These are phyloP conservation scores for Meripilus lineatus DNA, from an alignment of 1,284 basidiomycete genomes.

Conservation along the genomic window DNA sequence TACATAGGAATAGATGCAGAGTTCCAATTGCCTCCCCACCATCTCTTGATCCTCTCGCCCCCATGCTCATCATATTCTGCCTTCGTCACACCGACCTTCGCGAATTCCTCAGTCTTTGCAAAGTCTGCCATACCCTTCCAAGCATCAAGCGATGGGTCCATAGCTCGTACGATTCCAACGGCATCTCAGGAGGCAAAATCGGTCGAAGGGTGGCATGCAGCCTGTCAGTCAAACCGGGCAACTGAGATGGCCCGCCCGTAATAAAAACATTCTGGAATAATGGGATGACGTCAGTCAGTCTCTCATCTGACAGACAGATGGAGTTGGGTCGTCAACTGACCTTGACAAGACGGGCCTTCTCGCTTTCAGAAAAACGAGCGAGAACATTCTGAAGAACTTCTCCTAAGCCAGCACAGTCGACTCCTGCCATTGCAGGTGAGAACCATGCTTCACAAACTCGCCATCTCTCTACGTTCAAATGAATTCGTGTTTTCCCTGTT, in stretches of 20 bases:
- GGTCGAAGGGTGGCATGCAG: constrained; percentile 72
- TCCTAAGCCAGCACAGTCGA: constrained; percentile 91
- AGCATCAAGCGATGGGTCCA: constrained; percentile 72
- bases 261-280: constrained; percentile 78
- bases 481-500: constrained; percentile 68
- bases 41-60: constrained; percentile 70
- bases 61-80: constrained; percentile 93
- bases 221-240: constrained; percentile 69
- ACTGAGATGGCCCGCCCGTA: constrained; percentile 77
- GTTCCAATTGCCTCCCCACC: constrained; percentile 88
- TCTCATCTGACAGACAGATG: background rate
- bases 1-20: constrained; percentile 20
- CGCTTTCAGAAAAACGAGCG: constrained; percentile 68
- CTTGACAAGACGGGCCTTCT: constrained; percentile 38
- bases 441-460: constrained; percentile 93
- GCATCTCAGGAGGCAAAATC: constrained; percentile 76
- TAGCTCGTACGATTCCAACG: constrained; percentile 58
- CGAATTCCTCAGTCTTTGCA: constrained; percentile 58
- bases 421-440: constrained; percentile 88
- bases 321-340: constrained; percentile 12
- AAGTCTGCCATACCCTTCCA: constrained; percentile 94
- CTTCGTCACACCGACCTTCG: constrained; percentile 55
- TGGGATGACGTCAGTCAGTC: constrained; percentile 5
- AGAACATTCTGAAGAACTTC: constrained; percentile 89
- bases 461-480: constrained; percentile 92